phyloP scores from a whole-genome alignment of 257 asterid species.

The Scutellaria minor region DNA sequence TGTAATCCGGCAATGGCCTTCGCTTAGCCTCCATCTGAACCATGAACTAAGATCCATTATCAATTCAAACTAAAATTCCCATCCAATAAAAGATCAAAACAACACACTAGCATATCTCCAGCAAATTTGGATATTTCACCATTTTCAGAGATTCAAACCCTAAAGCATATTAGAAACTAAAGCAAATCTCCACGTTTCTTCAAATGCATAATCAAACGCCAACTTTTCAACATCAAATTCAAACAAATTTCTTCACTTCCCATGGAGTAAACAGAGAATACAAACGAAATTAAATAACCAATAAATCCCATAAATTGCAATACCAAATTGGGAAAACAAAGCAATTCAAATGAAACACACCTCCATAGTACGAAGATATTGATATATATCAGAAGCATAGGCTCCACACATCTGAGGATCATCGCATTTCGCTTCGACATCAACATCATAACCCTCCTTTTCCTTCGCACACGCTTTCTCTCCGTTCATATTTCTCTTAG shows the following conservation, averaged over 20 bases:
- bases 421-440: slow-evolving; percentile 40
- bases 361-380: slow-evolving; percentile 81
- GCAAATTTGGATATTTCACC: too few species aligned
- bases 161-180: not conserved
- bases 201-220: not conserved
- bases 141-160: not conserved
- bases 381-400: slow-evolving; percentile 71
- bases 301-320: not conserved
- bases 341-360: slow-evolving; percentile 37
- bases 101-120: not conserved
- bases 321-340: not conserved
- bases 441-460: slow-evolving; percentile 34
- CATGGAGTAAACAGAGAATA: not conserved
- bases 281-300: not conserved
- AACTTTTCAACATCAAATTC: not conserved
- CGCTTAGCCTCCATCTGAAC: slow-evolving; percentile 49
- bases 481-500: slow-evolving; percentile 38
- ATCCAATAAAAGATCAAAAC: slow-evolving; percentile 7
- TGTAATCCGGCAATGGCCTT: slow-evolving; percentile 60
- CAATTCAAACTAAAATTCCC: not conserved
- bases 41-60: not conserved
- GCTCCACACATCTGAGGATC: slow-evolving; percentile 76
- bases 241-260: not conserved
- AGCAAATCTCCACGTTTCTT: not conserved
- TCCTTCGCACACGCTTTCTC: slow-evolving; percentile 30